A percentile compares a stretch with the other conserved stretches of the same genome.
Evolutionary conservation across 495 filamentous ascomycete species (phyloP).

Genomic region (Aspergillus wentii): DNA sequence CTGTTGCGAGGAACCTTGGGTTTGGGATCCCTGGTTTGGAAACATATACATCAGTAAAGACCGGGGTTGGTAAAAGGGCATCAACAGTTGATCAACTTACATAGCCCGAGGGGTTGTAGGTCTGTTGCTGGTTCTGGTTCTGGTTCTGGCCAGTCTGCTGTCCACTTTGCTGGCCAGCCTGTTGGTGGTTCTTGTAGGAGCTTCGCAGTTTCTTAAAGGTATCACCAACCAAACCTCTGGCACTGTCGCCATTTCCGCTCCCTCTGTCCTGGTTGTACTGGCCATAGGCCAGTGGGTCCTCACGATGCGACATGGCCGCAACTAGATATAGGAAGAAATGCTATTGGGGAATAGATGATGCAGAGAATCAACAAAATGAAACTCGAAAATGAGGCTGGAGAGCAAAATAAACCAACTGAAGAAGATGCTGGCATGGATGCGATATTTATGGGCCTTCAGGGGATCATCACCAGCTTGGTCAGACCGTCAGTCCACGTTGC

Average conservation of each 20-base stretch:
- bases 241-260: conserved; percentile 27
- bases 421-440: too few relatives aligned
- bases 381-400: conserved; percentile 8
- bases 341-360: not conserved
- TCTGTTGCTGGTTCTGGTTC: conserved; percentile 10
- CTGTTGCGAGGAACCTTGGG: too few relatives aligned
- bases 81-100: conserved; percentile 1
- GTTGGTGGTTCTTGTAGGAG: conserved; percentile 34
- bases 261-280: conserved; percentile 38
- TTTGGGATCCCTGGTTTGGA: conserved; percentile 7
- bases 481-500: too few relatives aligned
- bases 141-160: conserved; percentile 13
- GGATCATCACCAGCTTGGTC: too few relatives aligned
- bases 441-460: too few relatives aligned
- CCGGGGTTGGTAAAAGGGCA: not conserved
- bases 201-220: conserved; percentile 46
- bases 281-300: conserved; percentile 54
- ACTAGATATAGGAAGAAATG: not conserved
- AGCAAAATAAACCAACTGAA: too few relatives aligned
- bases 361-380: conserved; percentile 1
- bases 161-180: conserved; percentile 12
- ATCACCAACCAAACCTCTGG: conserved; percentile 50
- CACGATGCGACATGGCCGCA: conserved; percentile 42
- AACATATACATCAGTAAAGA: conserved; percentile 1
- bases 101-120: conserved; percentile 4